These are phyloP conservation scores for Fusarium sp. DNA, from an alignment of 2,329 filamentous ascomycete species.

Conservation along the genomic window DNA sequence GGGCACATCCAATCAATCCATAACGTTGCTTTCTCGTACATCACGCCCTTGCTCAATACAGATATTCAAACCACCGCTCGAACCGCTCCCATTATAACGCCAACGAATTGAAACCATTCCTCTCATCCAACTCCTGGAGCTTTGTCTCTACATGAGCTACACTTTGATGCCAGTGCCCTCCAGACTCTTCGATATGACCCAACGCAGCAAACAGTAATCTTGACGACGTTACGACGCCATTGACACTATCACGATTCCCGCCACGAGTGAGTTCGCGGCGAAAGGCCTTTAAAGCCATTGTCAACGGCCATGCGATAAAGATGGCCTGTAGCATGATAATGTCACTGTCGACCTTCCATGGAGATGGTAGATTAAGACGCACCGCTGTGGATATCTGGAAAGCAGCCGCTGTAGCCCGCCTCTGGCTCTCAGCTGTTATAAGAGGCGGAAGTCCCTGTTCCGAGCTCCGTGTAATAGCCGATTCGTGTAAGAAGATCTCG, in stretches of 20 bases:
- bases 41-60: no score
- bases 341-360: accelerated
- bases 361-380: accelerated
- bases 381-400: neutral
- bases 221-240: accelerated
- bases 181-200: neutral
- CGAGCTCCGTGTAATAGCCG: neutral
- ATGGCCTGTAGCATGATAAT: neutral
- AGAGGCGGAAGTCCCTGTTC: neutral
- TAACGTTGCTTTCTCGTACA: no score
- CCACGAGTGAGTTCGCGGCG: accelerated
- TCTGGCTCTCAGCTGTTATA: neutral
- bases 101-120: accelerated
- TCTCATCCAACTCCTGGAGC: neutral
- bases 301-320: neutral
- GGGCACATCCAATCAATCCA: no score
- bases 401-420: neutral
- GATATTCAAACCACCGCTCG: no score
- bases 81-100: no score
- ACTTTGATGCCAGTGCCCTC: neutral
- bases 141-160: neutral
- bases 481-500: neutral
- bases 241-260: accelerated
- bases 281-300: accelerated
- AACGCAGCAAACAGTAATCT: neutral